Base-by-base conservation (phyloP, 345 rosid genomes). In the Populus pruinosa region DNA sequence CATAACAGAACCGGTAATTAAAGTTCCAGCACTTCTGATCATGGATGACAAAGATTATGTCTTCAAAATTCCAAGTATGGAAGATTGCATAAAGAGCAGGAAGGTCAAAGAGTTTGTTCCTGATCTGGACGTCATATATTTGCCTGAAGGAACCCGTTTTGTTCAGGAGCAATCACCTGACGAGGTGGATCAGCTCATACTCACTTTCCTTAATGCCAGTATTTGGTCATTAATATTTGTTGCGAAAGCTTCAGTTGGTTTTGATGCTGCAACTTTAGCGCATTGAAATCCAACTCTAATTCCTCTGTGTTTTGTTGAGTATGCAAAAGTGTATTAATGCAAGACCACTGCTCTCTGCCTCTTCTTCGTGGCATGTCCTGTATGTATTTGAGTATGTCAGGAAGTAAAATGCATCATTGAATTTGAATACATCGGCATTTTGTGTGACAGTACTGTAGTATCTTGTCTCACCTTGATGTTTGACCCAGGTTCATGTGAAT, bases 101-200 rank as follows among this genome's bases (percentile, higher is more conserved):
- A 74, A 78, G 69, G 84, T 73, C 14, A 89, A 87, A 25, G 74
- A 87, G 13, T 73, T 79, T 79, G 90, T 85, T 2, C 88, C 90
- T 9, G 63, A 83, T 47, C 71, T 90, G 82, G 92, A 89, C 76
- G 77, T 87, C 18, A 68, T 77, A 12, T 72, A 82, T 67, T 27
- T 87, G 72, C 89, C 93, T n/a, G 86, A 88, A 75, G 91, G 93
- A 33, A 79, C 70, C 5, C 91, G 88, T 84, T 90, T 87, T 76
- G 87, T 87, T 44, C 93, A 87, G 47, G 91, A 90, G 82, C 91
- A 90, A 44, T 80, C 76, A 20, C 91, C 91, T 11, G 89, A 87
- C 21, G 56, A 81, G 79, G 88, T 88, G 74, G 87, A 88, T 55
- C 78, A 86, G 72, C 83, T 84, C 20, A 59, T 89, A 63, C 74